A percentile compares a stretch with the other conserved stretches of the same genome.
These are phyloP conservation scores for Candida ponderosae DNA, from an alignment of 805 yeast genomes.

Conservation along the genomic window DNA sequence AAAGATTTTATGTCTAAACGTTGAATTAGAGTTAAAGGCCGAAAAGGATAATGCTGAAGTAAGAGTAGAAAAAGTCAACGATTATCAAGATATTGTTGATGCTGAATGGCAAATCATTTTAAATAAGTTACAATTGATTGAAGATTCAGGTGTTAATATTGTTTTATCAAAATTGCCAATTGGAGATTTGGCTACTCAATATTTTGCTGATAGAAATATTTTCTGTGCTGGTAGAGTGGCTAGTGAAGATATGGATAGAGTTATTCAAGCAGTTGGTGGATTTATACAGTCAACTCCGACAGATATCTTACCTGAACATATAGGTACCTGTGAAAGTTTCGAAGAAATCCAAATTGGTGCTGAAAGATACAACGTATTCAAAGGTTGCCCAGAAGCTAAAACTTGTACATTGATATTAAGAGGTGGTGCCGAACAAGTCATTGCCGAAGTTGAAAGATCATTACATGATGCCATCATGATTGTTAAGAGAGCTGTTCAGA, in stretches of 20 bases:
- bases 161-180: constrained; percentile 93
- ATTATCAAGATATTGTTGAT: constrained; percentile 93
- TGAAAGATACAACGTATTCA: constrained; percentile 88
- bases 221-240: constrained; percentile 97
- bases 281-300: constrained; percentile 71
- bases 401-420: constrained; percentile 90
- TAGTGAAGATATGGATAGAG: constrained; percentile 85
- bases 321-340: constrained; percentile 79
- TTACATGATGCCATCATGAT: constrained; percentile 98
- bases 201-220: constrained; percentile 89
- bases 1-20: constrained; percentile 75
- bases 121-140: constrained; percentile 77
- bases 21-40: constrained; percentile 93
- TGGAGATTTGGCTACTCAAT: constrained; percentile 98
- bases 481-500: constrained; percentile 88
- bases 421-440: constrained; percentile 98
- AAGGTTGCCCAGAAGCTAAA: constrained; percentile 86
- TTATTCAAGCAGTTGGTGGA: constrained; percentile 91
- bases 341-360: constrained; percentile 96
- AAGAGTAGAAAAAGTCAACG: constrained; percentile 85
- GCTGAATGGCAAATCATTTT: constrained; percentile 98
- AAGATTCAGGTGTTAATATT: constrained; percentile 81
- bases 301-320: constrained; percentile 58
- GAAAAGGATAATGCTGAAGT: constrained; percentile 99
- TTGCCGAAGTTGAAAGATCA: constrained; percentile 96